A percentile compares a stretch with the other conserved stretches of the same genome.
Evolutionary conservation across 2,329 filamentous ascomycete species (phyloP).

Genomic region (Cucurbitaria berberidis): DNA sequence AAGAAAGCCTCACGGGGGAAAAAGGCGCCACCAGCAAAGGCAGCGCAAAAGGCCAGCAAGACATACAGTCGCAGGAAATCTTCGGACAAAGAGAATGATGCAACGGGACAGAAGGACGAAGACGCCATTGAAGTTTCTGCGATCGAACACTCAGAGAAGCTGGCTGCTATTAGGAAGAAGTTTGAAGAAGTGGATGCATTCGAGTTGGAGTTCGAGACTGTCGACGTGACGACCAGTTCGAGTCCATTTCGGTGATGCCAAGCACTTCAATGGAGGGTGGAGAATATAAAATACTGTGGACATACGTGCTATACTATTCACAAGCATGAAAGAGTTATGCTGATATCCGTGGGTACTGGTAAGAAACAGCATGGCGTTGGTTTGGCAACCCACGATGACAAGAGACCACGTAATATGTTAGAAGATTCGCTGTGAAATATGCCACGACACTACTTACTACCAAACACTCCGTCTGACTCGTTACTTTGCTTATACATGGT

Average conservation of each 20-base stretch:
- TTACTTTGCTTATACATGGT: background rate
- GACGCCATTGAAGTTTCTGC: slow-evolving; percentile 38
- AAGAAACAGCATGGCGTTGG: slow-evolving; percentile 7
- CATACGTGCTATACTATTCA: background rate
- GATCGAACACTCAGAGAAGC: slow-evolving; percentile 38
- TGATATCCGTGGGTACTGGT: slow-evolving; percentile 1
- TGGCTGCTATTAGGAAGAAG: slow-evolving; percentile 54
- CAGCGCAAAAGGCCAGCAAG: slow-evolving; percentile 30
- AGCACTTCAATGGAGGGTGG: background rate
- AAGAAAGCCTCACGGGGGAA: slow-evolving; percentile 35
- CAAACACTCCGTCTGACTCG: background rate
- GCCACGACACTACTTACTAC: background rate
- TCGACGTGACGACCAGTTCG: slow-evolving; percentile 49
- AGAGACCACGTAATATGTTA: background rate
- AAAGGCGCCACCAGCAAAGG: slow-evolving; percentile 24
- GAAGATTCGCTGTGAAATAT: background rate
- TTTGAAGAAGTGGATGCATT: slow-evolving; percentile 59
- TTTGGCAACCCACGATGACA: no score
- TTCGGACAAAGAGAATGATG: slow-evolving; percentile 54
- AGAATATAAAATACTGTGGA: background rate
- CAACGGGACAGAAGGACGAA: slow-evolving; percentile 27
- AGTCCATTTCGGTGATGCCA: slow-evolving; percentile 48
- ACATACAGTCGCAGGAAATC: slow-evolving; percentile 45
- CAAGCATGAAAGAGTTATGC: background rate
- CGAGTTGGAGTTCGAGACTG: slow-evolving; percentile 59